Evolutionary conservation across 768 basidiomycete species (phyloP), one percentile per base, ranked within the genome.

Genomic region (Tricholoma furcatifolium): DNA sequence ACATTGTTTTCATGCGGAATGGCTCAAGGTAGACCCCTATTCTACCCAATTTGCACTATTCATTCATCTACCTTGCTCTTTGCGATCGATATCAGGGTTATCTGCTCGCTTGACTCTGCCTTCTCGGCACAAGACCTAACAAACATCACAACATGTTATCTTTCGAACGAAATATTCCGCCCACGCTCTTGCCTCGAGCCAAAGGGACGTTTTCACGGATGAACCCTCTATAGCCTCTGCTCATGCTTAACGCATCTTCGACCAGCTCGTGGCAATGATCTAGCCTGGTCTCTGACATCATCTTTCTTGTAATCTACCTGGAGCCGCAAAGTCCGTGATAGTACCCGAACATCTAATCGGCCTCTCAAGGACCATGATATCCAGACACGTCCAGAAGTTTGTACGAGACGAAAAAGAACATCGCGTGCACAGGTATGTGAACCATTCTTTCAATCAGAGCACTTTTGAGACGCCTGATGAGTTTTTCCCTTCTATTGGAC

Each of bases 201-300:
- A 14, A 20, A 48, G 38, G 38, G 38, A 3, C 27, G 6, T 38
- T 17, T 12, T 15, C 17, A 40, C 21, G 18, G 18, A 20, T 6
- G 39, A 40, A 40, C 39, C 39, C 17, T 20, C 5, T 8, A 34
- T 21, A 14, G 21, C n/a, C 11, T 20, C 23, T 24, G 5, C 21
- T 21, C 9, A 11, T 18, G 20, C 12, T 20, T 34, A 40, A 36
- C 39, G 23, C 27, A 38, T 41, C 34, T 24, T 43, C 47, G 14
- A 27, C 30, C 23, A 32, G 11, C n/a, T 20, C 20, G 47, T 47
- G 45, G 51, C 45, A 56, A 36, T 21, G 43, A 56, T 56, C 50
- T 47, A 56, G 38, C 43, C 48, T 45, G 48, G 49, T 36, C 48
- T 34, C 27, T 27, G 27, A 14, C 15, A 14, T 24, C 24, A 7